phyloP scores from a whole-genome alignment of 169 alveolate species.

The Eimeria falciformis region DNA sequence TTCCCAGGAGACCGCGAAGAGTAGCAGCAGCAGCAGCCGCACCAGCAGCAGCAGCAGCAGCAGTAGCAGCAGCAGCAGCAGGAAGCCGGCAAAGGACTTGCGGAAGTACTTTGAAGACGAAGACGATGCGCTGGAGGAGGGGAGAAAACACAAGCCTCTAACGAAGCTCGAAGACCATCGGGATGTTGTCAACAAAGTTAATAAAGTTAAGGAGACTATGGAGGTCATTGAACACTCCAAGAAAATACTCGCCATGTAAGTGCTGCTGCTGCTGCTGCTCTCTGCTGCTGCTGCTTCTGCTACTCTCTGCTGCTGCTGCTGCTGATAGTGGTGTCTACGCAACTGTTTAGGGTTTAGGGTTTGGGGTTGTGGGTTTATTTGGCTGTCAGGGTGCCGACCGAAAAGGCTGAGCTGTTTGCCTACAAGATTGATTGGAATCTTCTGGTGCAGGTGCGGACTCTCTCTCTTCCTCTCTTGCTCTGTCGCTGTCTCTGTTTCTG shows the following conservation, averaged over 20 bases:
- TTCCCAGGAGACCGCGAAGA: not conserved
- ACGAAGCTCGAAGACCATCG: slow-evolving; percentile 73
- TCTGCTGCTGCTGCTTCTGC: not conserved
- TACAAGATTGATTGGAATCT: slow-evolving; percentile 84
- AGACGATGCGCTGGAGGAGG: slow-evolving; percentile 67
- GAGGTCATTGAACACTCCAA: slow-evolving; percentile 25
- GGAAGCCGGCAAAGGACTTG: slow-evolving; percentile 1
- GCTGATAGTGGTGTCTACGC: not conserved
- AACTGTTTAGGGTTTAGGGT: slow-evolving; percentile 5
- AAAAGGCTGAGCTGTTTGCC: slow-evolving; percentile 83
- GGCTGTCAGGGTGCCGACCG: slow-evolving; percentile 77
- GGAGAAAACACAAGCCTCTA: slow-evolving; percentile 57
- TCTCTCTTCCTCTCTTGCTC: not conserved
- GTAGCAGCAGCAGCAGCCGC: slow-evolving; percentile 9
- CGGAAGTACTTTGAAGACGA: slow-evolving; percentile 56
- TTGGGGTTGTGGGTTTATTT: not conserved
- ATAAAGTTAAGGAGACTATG: not conserved
- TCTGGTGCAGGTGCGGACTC: slow-evolving; percentile 6
- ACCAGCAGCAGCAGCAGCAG: slow-evolving; percentile 21
- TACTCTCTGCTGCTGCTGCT: not conserved
- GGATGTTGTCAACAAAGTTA: slow-evolving; percentile 55
- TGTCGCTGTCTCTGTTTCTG: not conserved
- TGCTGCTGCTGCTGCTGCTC: not conserved
- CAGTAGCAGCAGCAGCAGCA: slow-evolving; percentile 41
- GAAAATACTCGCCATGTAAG: slow-evolving; percentile 47